phyloP scores from a whole-genome alignment of 1,284 basidiomycete genomes.

The Marasmius oreades region DNA sequence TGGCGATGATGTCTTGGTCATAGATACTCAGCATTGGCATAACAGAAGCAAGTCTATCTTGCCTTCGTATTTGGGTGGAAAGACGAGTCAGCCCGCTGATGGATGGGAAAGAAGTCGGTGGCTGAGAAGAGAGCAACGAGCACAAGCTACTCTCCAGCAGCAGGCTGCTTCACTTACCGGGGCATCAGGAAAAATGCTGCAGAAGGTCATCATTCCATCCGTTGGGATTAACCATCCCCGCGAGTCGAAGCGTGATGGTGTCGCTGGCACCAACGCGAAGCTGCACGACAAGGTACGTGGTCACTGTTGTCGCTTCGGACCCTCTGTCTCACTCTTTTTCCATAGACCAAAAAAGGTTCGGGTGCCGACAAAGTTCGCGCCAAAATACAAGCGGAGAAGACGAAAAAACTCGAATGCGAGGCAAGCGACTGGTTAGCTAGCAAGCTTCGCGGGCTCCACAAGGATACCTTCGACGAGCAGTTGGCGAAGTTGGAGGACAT shows the following conservation, averaged over 20 bases:
- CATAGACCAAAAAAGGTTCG: too few relatives aligned
- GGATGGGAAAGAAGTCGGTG: slow-evolving; percentile 34
- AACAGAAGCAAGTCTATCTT: slow-evolving; percentile 42
- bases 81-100: slow-evolving; percentile 26
- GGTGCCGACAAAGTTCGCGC: too few relatives aligned
- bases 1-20: slow-evolving; percentile 37
- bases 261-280: not conserved
- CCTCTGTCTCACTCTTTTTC: too few relatives aligned
- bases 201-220: slow-evolving; percentile 49
- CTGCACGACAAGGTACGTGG: not conserved
- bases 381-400: too few relatives aligned
- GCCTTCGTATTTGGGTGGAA: slow-evolving; percentile 53
- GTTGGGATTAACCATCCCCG: slow-evolving; percentile 17
- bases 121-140: slow-evolving; percentile 47
- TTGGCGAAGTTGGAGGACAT: too few relatives aligned
- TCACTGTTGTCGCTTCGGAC: too few relatives aligned
- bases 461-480: too few relatives aligned
- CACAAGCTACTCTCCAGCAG: slow-evolving; percentile 51
- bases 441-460: too few relatives aligned
- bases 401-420: too few relatives aligned
- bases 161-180: slow-evolving; percentile 64
- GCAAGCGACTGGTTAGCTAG: too few relatives aligned
- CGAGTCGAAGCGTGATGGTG: slow-evolving; percentile 1
- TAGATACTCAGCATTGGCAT: slow-evolving; percentile 60
- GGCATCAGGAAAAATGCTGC: slow-evolving; percentile 48